These are phyloP conservation scores for Stereum hirsutum DNA, from an alignment of 1,284 basidiomycete species.

Conservation along the genomic window DNA sequence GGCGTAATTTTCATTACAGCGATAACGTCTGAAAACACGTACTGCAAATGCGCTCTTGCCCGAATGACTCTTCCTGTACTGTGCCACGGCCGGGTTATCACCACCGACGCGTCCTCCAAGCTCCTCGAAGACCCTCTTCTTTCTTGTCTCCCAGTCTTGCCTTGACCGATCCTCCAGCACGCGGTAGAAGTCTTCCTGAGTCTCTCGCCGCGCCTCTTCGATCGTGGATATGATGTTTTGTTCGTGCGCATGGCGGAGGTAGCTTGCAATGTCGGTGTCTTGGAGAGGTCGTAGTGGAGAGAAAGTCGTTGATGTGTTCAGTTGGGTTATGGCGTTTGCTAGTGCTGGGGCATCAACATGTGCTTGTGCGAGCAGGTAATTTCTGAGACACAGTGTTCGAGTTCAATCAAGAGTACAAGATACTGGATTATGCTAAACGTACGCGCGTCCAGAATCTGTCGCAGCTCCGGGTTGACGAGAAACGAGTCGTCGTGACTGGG, in stretches of 20 bases:
- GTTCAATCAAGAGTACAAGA: not conserved
- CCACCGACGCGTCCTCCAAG: slow-evolving; percentile 58
- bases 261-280: slow-evolving; percentile 86
- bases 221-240: slow-evolving; percentile 92
- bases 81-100: slow-evolving; percentile 42
- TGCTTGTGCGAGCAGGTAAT: slow-evolving; percentile 82
- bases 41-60: slow-evolving; percentile 47
- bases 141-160: slow-evolving; percentile 85
- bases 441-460: slow-evolving; percentile 68
- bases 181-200: slow-evolving; percentile 79
- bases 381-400: slow-evolving; percentile 32
- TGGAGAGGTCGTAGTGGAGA: slow-evolving; percentile 82
- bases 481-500: slow-evolving; percentile 75
- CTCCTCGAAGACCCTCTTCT: slow-evolving; percentile 86
- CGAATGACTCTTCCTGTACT: slow-evolving; percentile 52
- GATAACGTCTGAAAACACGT: slow-evolving; percentile 18
- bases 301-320: slow-evolving; percentile 82
- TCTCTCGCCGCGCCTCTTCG: slow-evolving; percentile 82
- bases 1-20: not conserved
- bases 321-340: slow-evolving; percentile 70
- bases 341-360: slow-evolving; percentile 82
- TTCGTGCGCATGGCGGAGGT: slow-evolving; percentile 86
- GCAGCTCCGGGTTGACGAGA: slow-evolving; percentile 56
- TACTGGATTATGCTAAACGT: slow-evolving; percentile 21
- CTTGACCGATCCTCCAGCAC: slow-evolving; percentile 70